Evolutionary conservation across 345 rosid species (phyloP), one percentile per base, ranked within the genome.

Genomic region (Litchi chinensis): DNA sequence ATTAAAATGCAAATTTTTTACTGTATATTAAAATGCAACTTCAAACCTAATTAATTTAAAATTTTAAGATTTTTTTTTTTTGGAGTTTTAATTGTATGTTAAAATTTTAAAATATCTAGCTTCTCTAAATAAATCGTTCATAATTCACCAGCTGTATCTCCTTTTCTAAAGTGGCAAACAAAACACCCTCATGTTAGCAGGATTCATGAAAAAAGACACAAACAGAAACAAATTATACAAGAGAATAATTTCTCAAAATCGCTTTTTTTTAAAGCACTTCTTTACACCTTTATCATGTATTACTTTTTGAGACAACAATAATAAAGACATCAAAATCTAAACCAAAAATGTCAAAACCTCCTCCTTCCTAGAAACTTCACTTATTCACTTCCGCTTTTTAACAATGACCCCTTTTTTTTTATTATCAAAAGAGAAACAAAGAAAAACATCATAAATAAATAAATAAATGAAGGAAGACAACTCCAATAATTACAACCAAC

Each of bases 401-500:
- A 46, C 12, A 46, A 46, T 46, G 10, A 46, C 52, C 5, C 5
- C 8, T 46, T 0, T 11, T 21, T 6, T 71, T 70, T 24, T 15
- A 7, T 15, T 73, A 39, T 39, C 26, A 24, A 3, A 68, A 32
- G 0, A 54, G 19, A 24, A 57, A 41, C 3, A 9, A 63, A 5
- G 16, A 21, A 65, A 76, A 39, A 41, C 5, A 21, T 60, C 59
- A 54, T 15, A 15, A 0, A 54, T 5, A 54, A 16, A 54, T 41
- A 41, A 41, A 46, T 10, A 10, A 24, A 0, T 2, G 37, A 32
- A 32, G 37, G 37, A 10, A 24, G 9, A 52, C 3, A 8, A 12
- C 32, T 39, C 66, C 69, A 62, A 77, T 79, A 75, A 57, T 73
- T 73, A 59, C 83, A 78, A 37, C 9, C 48, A 43, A 39, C 65